These are phyloP conservation scores for Lactarius hengduanensis DNA, from an alignment of 768 basidiomycete genomes.

Conservation along the genomic window DNA sequence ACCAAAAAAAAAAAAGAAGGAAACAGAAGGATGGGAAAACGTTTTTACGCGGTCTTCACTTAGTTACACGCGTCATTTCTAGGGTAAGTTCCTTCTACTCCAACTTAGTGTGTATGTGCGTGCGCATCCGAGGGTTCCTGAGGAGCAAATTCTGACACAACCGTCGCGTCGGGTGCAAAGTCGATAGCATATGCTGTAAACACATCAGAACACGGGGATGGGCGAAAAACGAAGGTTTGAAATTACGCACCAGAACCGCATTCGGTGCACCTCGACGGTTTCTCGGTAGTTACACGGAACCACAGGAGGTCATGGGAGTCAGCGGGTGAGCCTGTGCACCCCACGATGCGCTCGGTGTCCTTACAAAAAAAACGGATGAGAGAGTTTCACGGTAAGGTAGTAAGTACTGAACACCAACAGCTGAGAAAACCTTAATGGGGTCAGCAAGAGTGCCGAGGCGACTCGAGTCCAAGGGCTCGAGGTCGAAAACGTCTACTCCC, in stretches of 20 bases:
- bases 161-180: slow-evolving; percentile 18
- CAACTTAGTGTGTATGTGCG: slow-evolving; percentile 16
- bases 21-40: not conserved
- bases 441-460: slow-evolving; percentile 83
- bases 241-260: slow-evolving; percentile 83
- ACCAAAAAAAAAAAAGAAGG: not conserved
- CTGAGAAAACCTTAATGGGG: slow-evolving; percentile 84
- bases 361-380: slow-evolving; percentile 40
- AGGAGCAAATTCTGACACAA: slow-evolving; percentile 26
- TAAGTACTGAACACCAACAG: slow-evolving; percentile 52
- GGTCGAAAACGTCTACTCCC: slow-evolving; percentile 88
- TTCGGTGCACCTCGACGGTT: slow-evolving; percentile 81
- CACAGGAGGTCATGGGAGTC: slow-evolving; percentile 95
- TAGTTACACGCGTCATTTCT: slow-evolving; percentile 23
- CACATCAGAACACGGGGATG: slow-evolving; percentile 8
- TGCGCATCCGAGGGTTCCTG: slow-evolving; percentile 26
- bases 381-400: slow-evolving; percentile 3
- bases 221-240: not conserved
- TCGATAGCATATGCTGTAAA: slow-evolving; percentile 69
- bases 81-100: slow-evolving; percentile 1
- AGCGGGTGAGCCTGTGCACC: slow-evolving; percentile 92
- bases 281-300: slow-evolving; percentile 67
- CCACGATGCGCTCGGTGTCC: slow-evolving; percentile 82
- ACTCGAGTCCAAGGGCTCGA: slow-evolving; percentile 78
- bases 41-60: slow-evolving; percentile 8